Percentiles rank a stretch among this genome's conserved stretches.
phyloP scores from a whole-genome alignment of 495 filamentous ascomycete species.

The Neurospora tetraspora region DNA sequence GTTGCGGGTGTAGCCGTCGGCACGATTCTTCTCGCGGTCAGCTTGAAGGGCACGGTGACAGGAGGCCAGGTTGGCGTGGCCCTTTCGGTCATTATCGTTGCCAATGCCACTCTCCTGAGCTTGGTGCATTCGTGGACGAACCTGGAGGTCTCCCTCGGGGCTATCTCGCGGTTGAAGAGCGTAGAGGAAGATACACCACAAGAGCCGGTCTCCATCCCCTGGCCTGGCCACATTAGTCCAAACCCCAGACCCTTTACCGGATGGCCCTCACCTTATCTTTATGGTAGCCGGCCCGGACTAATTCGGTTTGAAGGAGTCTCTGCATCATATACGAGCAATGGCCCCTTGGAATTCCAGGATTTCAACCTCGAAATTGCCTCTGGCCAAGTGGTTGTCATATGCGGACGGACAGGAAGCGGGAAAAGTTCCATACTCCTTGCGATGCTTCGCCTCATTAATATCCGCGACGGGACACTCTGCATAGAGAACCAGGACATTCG shows the following conservation, averaged over 20 bases:
- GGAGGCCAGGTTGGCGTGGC: conserved; percentile 21
- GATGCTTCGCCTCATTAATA: conserved; percentile 26
- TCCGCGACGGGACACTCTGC: conserved; percentile 17
- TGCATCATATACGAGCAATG: conserved; percentile 22
- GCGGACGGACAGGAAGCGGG: conserved; percentile 30
- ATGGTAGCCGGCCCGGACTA: not conserved
- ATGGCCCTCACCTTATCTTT: not conserved
- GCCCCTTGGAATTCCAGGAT: conserved; percentile 17
- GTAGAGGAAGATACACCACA: conserved; percentile 27
- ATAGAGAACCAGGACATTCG: conserved; percentile 27
- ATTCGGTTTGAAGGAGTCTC: conserved; percentile 22
- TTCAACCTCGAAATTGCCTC: conserved; percentile 22
- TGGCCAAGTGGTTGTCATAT: conserved; percentile 27
- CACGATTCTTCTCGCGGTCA: conserved; percentile 35
- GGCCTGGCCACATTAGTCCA: not conserved
- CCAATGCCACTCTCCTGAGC: conserved; percentile 22
- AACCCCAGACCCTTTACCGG: not conserved
- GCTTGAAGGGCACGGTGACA: conserved; percentile 14
- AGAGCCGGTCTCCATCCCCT: not conserved
- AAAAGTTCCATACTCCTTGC: conserved; percentile 29
- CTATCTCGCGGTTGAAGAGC: conserved; percentile 32
- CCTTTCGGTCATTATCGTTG: conserved; percentile 18
- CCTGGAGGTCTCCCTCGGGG: conserved; percentile 44
- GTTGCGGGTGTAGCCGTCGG: conserved; percentile 27
- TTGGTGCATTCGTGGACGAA: conserved; percentile 33